Conservation (phyloP, 2,329 filamentous ascomycete genomes). For the Teratosphaeria epicoccoides region DNA sequence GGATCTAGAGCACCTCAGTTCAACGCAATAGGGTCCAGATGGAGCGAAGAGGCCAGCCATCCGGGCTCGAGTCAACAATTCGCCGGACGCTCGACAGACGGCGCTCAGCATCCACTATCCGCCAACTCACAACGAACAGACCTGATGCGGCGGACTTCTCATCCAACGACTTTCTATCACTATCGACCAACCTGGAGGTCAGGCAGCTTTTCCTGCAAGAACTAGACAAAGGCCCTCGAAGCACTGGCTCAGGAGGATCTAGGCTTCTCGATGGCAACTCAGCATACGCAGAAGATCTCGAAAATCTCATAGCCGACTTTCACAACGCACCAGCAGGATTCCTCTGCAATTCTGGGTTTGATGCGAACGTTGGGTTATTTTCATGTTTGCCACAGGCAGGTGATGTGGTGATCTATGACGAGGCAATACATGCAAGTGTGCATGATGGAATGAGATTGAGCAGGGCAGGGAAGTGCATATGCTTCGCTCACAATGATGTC, state of each 20-base stretch:
- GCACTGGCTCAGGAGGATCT: conserved; percentile 48
- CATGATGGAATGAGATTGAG: conserved; percentile 66
- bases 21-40: not conserved
- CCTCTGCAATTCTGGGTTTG: conserved; percentile 48
- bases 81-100: conserved; percentile 27
- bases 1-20: not conserved
- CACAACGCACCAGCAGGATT: conserved; percentile 48
- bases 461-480: conserved; percentile 38
- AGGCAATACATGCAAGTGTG: conserved; percentile 65
- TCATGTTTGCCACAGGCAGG: conserved; percentile 37
- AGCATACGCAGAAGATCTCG: conserved; percentile 47
- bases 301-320: conserved; percentile 48
- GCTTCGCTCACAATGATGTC: conserved; percentile 51
- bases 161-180: conserved; percentile 55
- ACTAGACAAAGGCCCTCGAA: conserved; percentile 25
- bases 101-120: conserved; percentile 34
- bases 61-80: conserved; percentile 18
- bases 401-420: conserved; percentile 57
- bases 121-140: conserved; percentile 37
- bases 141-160: conserved; percentile 45
- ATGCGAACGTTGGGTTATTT: conserved; percentile 40
- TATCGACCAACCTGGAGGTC: conserved; percentile 40
- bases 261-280: conserved; percentile 57
- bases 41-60: conserved; percentile 3
- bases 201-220: conserved; percentile 40